Evolutionary conservation across 768 basidiomycete species (phyloP), one percentile per base, ranked within the genome.

Genomic region (Multifurca ochricompacta): DNA sequence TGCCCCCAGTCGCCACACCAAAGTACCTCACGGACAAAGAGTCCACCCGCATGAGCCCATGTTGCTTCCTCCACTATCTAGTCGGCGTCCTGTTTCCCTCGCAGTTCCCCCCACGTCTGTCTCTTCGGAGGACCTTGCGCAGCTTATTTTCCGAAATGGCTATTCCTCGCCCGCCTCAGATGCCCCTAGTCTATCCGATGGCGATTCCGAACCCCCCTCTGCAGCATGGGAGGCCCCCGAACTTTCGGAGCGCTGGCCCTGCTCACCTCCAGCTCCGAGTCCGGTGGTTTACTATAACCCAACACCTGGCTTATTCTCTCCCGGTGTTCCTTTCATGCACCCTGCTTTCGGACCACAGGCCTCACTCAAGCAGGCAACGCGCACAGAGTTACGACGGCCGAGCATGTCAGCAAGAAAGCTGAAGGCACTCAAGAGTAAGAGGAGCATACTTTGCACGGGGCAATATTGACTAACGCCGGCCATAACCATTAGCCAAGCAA

Each of bases 381-480:
- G 39, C n/a, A 16, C 51, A n/a, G 46, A 53, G 36, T 45, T 47
- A 19, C 56, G 47, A 18, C 30, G 47, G 23, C 34, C 45, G 23
- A 36, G 50, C 39, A 52, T 54, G 45, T 42, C 56, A 7, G 18
- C 48, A 19, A 59, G 56, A 31, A 59, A 55, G 57, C 14, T 49
- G 42, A 60, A 54, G 34, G 57, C 58, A 9, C 42, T 54, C 23
- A 61, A 54, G 46, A 61, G 59, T 61, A 48, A 42, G 59, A 36
- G 10, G 18, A 41, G 32, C 36, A 21, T 28, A 21, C 10, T 13
- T 25, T 7, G 25, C 1, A 11, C 7, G 2, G 16, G n/a, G n/a
- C 35, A n/a, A 5, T 27, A 27, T 36, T 11, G 3, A 30, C 56
- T 59, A 35, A 54, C 42, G 14, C 16, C 23, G 7, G 23, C 23